A percentile compares a stretch with the other conserved stretches of the same genome.
phyloP scores from a whole-genome alignment of 2,329 filamentous ascomycete species.

The Botrytis tulipae region DNA sequence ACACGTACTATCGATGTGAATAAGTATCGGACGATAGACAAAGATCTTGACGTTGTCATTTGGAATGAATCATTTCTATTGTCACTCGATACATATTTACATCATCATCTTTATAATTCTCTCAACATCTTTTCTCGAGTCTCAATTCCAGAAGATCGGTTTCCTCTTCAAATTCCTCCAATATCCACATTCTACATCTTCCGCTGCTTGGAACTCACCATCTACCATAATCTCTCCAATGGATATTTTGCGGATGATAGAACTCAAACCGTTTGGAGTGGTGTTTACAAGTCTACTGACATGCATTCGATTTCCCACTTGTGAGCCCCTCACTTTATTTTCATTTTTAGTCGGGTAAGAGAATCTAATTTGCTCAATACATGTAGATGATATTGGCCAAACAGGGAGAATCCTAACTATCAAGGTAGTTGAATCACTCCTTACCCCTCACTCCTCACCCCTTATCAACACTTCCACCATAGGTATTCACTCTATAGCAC shows the following conservation, averaged over 20 bases:
- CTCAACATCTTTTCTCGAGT: neutral
- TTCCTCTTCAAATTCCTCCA: too few species aligned
- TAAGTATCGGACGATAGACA: rapidly evolving
- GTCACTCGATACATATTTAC: too few species aligned
- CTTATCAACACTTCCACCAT: neutral
- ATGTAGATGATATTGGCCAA: neutral
- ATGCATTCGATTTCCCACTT: too few species aligned
- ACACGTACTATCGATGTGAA: rapidly evolving
- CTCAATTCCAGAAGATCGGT: too few species aligned
- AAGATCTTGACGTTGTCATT: neutral
- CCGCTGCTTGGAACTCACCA: too few species aligned
- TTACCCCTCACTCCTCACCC: neutral
- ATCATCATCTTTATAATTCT: too few species aligned
- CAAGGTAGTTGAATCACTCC: neutral
- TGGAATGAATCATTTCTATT: too few species aligned
- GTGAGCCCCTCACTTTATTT: too few species aligned
- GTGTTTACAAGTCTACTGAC: neutral
- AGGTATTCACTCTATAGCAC: neutral
- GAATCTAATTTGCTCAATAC: neutral
- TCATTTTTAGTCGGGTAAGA: too few species aligned
- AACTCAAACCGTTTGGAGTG: neutral
- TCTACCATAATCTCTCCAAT: rapidly evolving
- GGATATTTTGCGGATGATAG: neutral
- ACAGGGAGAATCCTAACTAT: neutral
- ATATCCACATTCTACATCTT: too few species aligned